A percentile compares a stretch with the other conserved stretches of the same genome.
Evolutionary conservation across 2,329 filamentous ascomycete species (phyloP).

Genomic region (Eutypella sp.): DNA sequence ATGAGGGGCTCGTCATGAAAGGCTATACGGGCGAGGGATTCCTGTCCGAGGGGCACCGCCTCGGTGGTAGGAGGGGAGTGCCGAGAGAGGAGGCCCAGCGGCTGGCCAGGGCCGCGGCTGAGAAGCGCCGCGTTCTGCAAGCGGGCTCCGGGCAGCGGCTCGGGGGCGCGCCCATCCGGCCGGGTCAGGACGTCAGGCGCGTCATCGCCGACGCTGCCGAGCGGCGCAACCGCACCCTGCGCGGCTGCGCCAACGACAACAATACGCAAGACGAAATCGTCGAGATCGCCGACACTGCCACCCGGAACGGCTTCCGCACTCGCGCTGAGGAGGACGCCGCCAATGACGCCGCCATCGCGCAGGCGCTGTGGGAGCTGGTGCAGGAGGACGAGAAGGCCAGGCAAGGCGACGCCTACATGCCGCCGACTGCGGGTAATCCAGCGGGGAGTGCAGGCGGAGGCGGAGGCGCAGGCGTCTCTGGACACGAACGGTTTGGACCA

Average conservation of each 20-base stretch:
- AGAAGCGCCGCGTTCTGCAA: slow-evolving; percentile 57
- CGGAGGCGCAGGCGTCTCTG: slow-evolving; percentile 25
- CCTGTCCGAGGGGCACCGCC: slow-evolving; percentile 65
- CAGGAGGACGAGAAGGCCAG: slow-evolving; percentile 66
- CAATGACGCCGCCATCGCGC: slow-evolving; percentile 80
- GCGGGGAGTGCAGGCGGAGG: slow-evolving; percentile 37
- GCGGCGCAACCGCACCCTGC: slow-evolving; percentile 59
- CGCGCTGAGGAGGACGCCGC: slow-evolving; percentile 84
- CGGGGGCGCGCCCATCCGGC: slow-evolving; percentile 52
- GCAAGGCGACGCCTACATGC: slow-evolving; percentile 51
- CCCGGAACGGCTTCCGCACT: slow-evolving; percentile 71
- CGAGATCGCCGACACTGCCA: slow-evolving; percentile 58
- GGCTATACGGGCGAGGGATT: slow-evolving; percentile 92
- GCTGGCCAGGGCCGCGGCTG: slow-evolving; percentile 67
- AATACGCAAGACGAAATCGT: slow-evolving; percentile 62
- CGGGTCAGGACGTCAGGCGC: slow-evolving; percentile 63
- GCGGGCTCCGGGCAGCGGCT: slow-evolving; percentile 66
- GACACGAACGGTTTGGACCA: slow-evolving; percentile 5
- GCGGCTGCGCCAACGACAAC: slow-evolving; percentile 71
- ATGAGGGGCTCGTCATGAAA: slow-evolving; percentile 68
- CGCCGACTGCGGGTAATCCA: slow-evolving; percentile 45
- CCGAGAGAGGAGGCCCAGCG: slow-evolving; percentile 69
- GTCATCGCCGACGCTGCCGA: slow-evolving; percentile 69
- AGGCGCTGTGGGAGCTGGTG: slow-evolving; percentile 80
- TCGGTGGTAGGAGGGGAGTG: slow-evolving; percentile 66